Percentiles rank a stretch among this genome's conserved stretches.
Conservation (phyloP, 345 rosid genomes). For the Alliaria petiolata region DNA sequence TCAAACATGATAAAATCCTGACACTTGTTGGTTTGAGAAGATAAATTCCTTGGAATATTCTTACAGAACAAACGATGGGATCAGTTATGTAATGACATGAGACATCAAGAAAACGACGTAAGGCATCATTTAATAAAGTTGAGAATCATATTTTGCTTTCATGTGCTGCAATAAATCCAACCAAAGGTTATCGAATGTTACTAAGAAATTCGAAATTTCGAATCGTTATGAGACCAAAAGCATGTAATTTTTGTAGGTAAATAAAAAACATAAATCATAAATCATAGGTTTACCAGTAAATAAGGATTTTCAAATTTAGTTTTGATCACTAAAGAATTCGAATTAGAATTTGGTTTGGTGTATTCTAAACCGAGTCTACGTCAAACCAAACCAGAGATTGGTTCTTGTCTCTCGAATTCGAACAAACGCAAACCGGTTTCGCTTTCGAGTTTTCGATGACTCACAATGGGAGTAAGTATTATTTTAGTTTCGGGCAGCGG, state of each 20-base stretch:
- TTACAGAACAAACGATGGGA: not conserved
- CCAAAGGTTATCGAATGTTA: not conserved
- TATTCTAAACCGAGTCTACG: not conserved
- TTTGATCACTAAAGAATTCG: no score
- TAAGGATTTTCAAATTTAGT: no score
- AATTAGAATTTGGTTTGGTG: not conserved
- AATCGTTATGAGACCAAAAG: not conserved
- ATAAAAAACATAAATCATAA: not conserved
- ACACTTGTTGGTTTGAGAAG: not conserved
- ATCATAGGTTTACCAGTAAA: not conserved
- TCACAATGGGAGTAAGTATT: no score
- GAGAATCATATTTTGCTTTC: not conserved
- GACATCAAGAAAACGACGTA: constrained; percentile 12
- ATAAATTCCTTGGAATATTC: constrained; percentile 9
- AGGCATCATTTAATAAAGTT: not conserved
- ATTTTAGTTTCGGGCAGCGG: constrained; percentile 6
- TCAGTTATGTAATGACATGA: not conserved
- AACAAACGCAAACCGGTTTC: constrained; percentile 19
- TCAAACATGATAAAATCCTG: no score
- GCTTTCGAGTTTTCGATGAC: constrained; percentile 26
- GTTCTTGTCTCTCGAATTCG: constrained; percentile 9
- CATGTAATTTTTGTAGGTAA: not conserved
- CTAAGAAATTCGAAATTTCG: no score
- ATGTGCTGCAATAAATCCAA: constrained; percentile 15
- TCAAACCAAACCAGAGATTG: constrained; percentile 15